A percentile compares a stretch with the other conserved stretches of the same genome.
phyloP scores from a whole-genome alignment of 306 rosid genomes.

The Fragaria nilgerrensis region DNA sequence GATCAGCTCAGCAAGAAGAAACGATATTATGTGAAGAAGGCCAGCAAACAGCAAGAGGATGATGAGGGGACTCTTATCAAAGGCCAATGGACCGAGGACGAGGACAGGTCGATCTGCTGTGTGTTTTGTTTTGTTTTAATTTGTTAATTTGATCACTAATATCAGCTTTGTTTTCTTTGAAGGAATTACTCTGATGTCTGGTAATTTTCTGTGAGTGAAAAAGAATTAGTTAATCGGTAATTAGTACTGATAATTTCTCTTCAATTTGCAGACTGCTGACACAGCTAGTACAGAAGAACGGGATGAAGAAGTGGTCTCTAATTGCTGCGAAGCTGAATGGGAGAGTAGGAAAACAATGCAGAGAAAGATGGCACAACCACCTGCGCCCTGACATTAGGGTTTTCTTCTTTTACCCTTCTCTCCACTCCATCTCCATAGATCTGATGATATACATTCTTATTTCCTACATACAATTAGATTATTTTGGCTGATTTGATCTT shows the following conservation, averaged over 20 bases:
- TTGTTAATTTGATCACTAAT: neutral
- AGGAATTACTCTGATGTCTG: neutral
- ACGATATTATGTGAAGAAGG: conserved; percentile 9
- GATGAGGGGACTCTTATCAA: conserved; percentile 32
- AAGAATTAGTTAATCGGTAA: neutral
- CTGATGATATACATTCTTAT: neutral
- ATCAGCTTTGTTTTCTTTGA: neutral
- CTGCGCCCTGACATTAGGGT: conserved; percentile 71
- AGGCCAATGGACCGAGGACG: conserved; percentile 66
- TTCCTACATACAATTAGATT: neutral
- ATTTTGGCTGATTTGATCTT: neutral
- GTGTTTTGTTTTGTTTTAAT: neutral
- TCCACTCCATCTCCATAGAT: conserved; percentile 8
- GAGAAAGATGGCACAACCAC: conserved; percentile 89
- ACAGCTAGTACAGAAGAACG: conserved; percentile 43
- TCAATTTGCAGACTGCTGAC: conserved; percentile 40
- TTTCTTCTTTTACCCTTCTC: conserved; percentile 12
- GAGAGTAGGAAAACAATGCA: conserved; percentile 68
- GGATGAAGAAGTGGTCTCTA: conserved; percentile 60
- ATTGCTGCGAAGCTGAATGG: conserved; percentile 47
- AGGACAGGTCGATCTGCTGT: conserved; percentile 49
- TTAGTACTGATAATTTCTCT: neutral
- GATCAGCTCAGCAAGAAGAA: conserved; percentile 1
- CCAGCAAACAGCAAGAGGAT: conserved; percentile 8
- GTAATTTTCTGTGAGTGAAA: neutral